phyloP scores from a whole-genome alignment of 129 eudicot genomes.

The Artemisia tridentata region DNA sequence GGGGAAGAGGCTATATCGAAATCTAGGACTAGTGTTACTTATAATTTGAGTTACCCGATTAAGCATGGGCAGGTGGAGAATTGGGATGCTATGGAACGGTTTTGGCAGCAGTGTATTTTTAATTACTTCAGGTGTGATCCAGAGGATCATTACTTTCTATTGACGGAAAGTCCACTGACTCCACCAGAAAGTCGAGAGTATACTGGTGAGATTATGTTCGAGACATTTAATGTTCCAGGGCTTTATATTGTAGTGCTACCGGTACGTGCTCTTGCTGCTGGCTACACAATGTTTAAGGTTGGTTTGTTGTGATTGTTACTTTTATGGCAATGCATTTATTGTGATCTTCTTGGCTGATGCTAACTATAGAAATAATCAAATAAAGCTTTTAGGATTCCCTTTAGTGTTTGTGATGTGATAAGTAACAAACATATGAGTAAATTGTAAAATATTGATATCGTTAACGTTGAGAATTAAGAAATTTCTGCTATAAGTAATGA shows the following conservation, averaged over 20 bases:
- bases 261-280: too few species aligned
- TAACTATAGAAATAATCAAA: conserved; percentile 2
- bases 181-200: conserved; percentile 95
- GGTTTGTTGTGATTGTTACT: too few species aligned
- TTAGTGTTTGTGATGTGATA: conserved; percentile 8
- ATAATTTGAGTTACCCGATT: conserved; percentile 77
- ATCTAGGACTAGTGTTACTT: conserved; percentile 67
- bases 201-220: conserved; percentile 95
- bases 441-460: background rate
- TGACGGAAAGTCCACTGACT: conserved; percentile 90
- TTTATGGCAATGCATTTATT: too few species aligned
- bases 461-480: conserved; percentile 5
- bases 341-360: conserved; percentile 9
- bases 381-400: conserved; percentile 1
- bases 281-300: too few species aligned
- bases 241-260: too few species aligned
- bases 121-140: conserved; percentile 93
- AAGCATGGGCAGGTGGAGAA: conserved; percentile 82
- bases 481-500: conserved; percentile 5
- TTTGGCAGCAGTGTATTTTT: conserved; percentile 97
- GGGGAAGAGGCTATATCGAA: too few species aligned
- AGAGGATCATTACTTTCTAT: conserved; percentile 88
- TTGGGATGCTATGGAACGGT: conserved; percentile 97
- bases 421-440: background rate
- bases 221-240: too few species aligned